Evolutionary conservation across 768 basidiomycete genomes (phyloP), one percentile per base, ranked within the genome.

Genomic region (Suillus alpinus): DNA sequence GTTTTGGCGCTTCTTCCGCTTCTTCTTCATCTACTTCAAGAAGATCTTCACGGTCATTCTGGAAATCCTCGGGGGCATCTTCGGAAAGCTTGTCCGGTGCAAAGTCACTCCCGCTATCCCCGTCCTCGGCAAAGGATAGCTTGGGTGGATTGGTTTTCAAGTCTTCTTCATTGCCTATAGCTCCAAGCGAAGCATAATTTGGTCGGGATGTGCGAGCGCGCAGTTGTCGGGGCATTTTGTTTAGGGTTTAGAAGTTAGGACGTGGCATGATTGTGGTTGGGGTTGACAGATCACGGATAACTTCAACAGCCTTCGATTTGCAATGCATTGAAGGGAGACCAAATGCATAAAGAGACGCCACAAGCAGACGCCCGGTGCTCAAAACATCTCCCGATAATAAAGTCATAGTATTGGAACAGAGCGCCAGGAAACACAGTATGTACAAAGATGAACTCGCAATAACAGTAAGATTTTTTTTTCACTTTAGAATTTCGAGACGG

Each of bases 81-180:
- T 63, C 67, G 6, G 68, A 69, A 10, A 66, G 68, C 43, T 69
- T 70, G 44, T 70, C 81, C 1, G 78, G 83, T 5, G 78, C 74
- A 69, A 88, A 87, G 63, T 87, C 87, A 67, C 85, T 86, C 34
- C 74, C 82, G 60, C 79, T 83, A 59, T 76, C 76, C 13, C 23
- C 62, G 14, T 67, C 66, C n/a, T 67, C 69, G 23, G 70, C 64
- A 0, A 59, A 46, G 1, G 64, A 56, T n/a, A 46, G 44, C 12
- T 55, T 68, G 5, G 85, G 82, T 18, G 81, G 79, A 1, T 78
- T 81, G 3, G 76, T 75, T 7, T 64, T 67, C 8, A 68, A 68
- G 6, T 55, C 63, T 41, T 73, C 72, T 20, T 77, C 73, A 31
- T 66, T 65, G 1, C 71, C 78, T 36, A 73, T 60, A 4, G 67